Evolutionary conservation across 345 rosid genomes (phyloP).

Genomic region (Populus davidiana): DNA sequence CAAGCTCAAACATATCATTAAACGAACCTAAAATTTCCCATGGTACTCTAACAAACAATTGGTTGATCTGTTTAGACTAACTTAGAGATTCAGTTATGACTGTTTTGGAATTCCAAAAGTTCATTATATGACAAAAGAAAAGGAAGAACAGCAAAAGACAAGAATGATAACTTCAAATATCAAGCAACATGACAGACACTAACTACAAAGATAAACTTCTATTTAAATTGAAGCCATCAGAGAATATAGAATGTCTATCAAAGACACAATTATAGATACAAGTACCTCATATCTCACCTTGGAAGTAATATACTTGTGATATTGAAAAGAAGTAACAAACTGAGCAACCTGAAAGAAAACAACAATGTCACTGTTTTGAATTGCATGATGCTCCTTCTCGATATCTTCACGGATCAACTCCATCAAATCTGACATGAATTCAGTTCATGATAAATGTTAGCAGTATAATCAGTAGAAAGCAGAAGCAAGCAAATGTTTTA

Average conservation of each 20-base stretch:
- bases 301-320: conserved; percentile 55
- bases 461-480: neutral
- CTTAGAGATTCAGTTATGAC: neutral
- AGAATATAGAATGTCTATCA: neutral
- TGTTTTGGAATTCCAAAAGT: neutral
- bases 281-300: conserved; percentile 48
- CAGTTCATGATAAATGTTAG: conserved; percentile 19
- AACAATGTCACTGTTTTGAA: conserved; percentile 72
- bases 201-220: neutral
- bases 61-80: neutral
- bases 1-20: no score
- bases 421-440: conserved; percentile 61
- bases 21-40: neutral
- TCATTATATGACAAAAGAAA: neutral
- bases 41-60: neutral
- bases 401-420: conserved; percentile 78
- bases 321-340: conserved; percentile 72
- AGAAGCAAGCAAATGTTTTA: neutral
- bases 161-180: neutral
- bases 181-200: no score
- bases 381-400: conserved; percentile 73
- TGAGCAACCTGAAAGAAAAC: conserved; percentile 79
- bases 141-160: neutral
- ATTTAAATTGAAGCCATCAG: neutral
- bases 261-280: neutral